Base-by-base conservation (phyloP, 345 rosid species). In the Citrus sp. region DNA sequence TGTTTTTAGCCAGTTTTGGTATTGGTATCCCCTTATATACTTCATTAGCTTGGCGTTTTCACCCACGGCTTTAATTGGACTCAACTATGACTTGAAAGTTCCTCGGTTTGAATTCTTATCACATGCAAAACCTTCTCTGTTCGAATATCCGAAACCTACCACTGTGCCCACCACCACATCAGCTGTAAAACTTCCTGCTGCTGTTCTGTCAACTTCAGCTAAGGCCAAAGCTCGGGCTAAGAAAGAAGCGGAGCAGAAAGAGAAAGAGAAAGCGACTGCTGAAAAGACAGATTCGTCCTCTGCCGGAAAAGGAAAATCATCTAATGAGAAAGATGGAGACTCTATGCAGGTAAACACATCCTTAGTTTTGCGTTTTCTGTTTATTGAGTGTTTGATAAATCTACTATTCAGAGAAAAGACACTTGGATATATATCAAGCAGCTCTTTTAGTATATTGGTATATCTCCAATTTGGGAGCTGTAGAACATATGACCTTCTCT, bases 1-100 rank as follows among this genome's bases (percentile, higher is more conserved):
- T 10, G 98, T 97, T 81, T 97, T 96, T 83, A 97, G 94, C 82
- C 99, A 97, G 86, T 97, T 92, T 82, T 97, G 99, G 99, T 97
- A 97, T 55, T 97, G 98, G 99, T 91, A 97, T 86, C 99, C 99
- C 72, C 96, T 97, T 24, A 94, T 94, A 75, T 97, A 94, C 79
- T 94, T 97, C 85, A 84, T 93, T 30, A 94, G 98, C 85, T 81
- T 97, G 85, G 80, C 98, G 2, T 97, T 94, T 88, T 97, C 99
- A 58, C 98, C 99, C 72, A 93, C 99, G 3, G 99, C 99, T 28
- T 88, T 97, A 78, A 89, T 97, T 63, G 98, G 99, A 21, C 87
- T 97, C 70, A 94, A 93, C 87, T 91, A 94, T 61, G 98, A 97
- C 85, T 83, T 97, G 74, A 94, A 92, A 83, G 99, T 94, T 80